A percentile compares a stretch with the other conserved stretches of the same genome.
Evolutionary conservation across 2,329 filamentous ascomycete genomes (phyloP).

Genomic region (Fusarium sp.): DNA sequence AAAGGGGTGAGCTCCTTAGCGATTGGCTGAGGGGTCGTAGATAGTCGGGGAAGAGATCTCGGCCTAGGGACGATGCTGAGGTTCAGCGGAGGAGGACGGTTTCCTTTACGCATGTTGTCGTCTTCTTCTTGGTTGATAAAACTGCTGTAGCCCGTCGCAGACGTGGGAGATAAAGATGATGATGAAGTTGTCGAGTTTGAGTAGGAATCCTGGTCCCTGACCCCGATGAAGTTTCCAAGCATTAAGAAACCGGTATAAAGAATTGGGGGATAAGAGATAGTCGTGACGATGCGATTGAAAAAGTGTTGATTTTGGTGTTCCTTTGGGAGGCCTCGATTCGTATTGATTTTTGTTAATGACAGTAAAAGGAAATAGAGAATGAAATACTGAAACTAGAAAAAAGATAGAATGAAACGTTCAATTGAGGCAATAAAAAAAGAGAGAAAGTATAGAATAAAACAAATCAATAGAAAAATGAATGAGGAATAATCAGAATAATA

Average conservation of each 20-base stretch:
- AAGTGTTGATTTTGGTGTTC: not conserved
- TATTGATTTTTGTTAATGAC: constrained; percentile 5
- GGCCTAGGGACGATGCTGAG: constrained; percentile 46
- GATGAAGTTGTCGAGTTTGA: constrained; percentile 9
- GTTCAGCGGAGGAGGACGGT: constrained; percentile 49
- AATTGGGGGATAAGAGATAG: not conserved
- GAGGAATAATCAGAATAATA: not conserved
- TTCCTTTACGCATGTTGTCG: constrained; percentile 46
- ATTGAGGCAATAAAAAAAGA: not conserved
- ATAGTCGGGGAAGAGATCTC: constrained; percentile 39
- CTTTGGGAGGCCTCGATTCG: constrained; percentile 18
- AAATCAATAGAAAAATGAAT: not conserved
- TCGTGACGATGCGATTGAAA: not conserved
- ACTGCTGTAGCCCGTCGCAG: constrained; percentile 31
- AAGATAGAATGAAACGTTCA: not conserved
- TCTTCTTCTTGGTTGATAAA: constrained; percentile 12
- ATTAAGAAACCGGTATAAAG: constrained; percentile 29
- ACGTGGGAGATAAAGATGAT: not conserved
- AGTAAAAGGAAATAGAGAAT: constrained; percentile 13
- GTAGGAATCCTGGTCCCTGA: constrained; percentile 30
- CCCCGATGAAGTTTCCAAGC: constrained; percentile 28
- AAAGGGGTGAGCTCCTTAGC: constrained; percentile 41
- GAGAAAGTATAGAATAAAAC: not conserved
- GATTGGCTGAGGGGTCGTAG: constrained; percentile 32
- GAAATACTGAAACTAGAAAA: constrained; percentile 1